Conservation (phyloP, 2,329 filamentous ascomycete species). For the Dactylellina haptotyla region DNA sequence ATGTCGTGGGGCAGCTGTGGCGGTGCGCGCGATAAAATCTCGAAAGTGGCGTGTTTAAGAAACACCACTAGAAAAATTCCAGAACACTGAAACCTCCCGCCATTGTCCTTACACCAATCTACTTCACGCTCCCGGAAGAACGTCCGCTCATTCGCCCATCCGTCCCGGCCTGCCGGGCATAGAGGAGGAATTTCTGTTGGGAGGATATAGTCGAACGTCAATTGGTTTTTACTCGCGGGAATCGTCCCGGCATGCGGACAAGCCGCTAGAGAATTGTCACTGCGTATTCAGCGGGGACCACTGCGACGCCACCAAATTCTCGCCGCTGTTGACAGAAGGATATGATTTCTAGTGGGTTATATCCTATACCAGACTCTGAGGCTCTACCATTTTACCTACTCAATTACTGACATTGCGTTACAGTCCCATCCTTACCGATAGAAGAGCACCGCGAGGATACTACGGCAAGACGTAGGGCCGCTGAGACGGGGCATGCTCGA, state of each 20-base stretch:
- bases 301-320: constrained; percentile 1
- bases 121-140: not conserved
- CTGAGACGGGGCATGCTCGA: constrained; percentile 65
- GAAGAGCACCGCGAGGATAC: constrained; percentile 32
- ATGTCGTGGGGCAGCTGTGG: constrained; percentile 48
- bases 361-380: not conserved
- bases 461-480: constrained; percentile 26
- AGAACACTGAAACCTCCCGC: constrained; percentile 2
- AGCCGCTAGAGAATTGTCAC: constrained; percentile 32
- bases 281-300: constrained; percentile 17
- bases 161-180: not conserved
- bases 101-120: not conserved
- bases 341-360: constrained; percentile 39
- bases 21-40: constrained; percentile 39
- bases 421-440: constrained; percentile 15
- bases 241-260: constrained; percentile 5
- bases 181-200: not conserved
- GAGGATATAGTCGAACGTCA: constrained; percentile 1
- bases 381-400: too few relatives aligned
- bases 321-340: constrained; percentile 13
- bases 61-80: constrained; percentile 28
- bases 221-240: not conserved
- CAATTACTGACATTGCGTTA: not conserved
- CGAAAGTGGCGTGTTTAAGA: constrained; percentile 49
- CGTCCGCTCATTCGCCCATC: not conserved